Evolutionary conservation across 164 flowering plant genomes (phyloP).

Genomic region (Santalum album): DNA sequence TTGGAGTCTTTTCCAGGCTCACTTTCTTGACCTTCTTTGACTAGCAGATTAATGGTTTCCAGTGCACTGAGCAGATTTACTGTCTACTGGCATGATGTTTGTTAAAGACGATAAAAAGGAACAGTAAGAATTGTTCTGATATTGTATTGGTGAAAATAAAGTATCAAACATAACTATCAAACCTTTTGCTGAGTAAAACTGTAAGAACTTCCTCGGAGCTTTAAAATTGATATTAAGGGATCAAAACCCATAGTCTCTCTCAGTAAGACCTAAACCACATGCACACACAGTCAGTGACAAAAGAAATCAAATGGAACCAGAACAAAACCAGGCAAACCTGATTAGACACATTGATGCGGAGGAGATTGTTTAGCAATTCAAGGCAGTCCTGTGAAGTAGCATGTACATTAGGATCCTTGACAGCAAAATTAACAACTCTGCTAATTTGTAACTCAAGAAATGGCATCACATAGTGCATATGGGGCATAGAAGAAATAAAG

Average conservation of each 20-base stretch:
- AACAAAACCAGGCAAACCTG: slow-evolving; percentile 48
- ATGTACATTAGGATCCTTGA: not conserved
- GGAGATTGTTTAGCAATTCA: slow-evolving; percentile 83
- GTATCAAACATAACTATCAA: slow-evolving; percentile 12
- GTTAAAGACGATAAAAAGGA: slow-evolving; percentile 20
- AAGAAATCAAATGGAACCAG: not conserved
- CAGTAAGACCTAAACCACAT: slow-evolving; percentile 48
- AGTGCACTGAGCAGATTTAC: slow-evolving; percentile 80
- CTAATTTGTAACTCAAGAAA: not conserved
- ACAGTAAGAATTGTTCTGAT: slow-evolving; percentile 17
- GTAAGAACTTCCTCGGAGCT: slow-evolving; percentile 67
- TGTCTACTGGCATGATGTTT: slow-evolving; percentile 75
- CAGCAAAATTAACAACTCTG: not conserved
- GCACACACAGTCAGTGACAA: slow-evolving; percentile 5
- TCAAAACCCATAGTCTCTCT: slow-evolving; percentile 96
- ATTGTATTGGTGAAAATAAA: not conserved
- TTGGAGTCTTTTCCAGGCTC: slow-evolving; percentile 63
- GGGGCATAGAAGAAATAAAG: too few species aligned
- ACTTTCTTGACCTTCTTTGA: slow-evolving; percentile 46
- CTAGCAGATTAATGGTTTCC: slow-evolving; percentile 64
- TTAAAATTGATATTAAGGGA: slow-evolving; percentile 69
- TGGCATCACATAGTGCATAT: not conserved
- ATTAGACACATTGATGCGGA: slow-evolving; percentile 73
- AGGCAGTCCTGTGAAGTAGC: slow-evolving; percentile 70
- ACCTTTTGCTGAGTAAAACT: slow-evolving; percentile 98